Conservation (phyloP, 768 basidiomycete species). For the Pisolithus sp. region DNA sequence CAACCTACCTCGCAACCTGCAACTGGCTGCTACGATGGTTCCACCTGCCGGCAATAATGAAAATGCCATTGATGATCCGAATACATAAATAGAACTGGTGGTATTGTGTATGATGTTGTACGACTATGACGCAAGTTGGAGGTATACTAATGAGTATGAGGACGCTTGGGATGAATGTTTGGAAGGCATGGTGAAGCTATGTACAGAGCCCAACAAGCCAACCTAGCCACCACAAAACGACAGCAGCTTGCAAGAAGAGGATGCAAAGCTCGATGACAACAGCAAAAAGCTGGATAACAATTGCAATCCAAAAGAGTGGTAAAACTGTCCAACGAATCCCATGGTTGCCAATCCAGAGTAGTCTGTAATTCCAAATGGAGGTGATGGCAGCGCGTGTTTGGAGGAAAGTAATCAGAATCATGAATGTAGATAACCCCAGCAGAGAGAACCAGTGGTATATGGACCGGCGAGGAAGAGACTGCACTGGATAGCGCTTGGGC, state of each 20-base stretch:
- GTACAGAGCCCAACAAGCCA: slow-evolving; percentile 55
- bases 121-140: not conserved
- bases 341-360: slow-evolving; percentile 53
- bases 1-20: not conserved
- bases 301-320: slow-evolving; percentile 58
- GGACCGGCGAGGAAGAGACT: slow-evolving; percentile 54
- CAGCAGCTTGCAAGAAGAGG: slow-evolving; percentile 50
- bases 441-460: slow-evolving; percentile 64
- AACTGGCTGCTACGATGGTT: not conserved
- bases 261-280: slow-evolving; percentile 53
- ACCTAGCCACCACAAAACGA: slow-evolving; percentile 69
- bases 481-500: slow-evolving; percentile 57
- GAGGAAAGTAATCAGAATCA: slow-evolving; percentile 44
- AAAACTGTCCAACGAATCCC: slow-evolving; percentile 58
- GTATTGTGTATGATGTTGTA: not conserved
- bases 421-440: slow-evolving; percentile 41
- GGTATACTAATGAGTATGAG: not conserved
- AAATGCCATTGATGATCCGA: slow-evolving; percentile 4
- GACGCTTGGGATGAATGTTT: not conserved
- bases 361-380: slow-evolving; percentile 45
- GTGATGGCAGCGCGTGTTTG: slow-evolving; percentile 55
- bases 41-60: slow-evolving; percentile 1
- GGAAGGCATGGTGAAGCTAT: slow-evolving; percentile 13
- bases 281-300: slow-evolving; percentile 62
- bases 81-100: slow-evolving; percentile 6